Percentiles rank a stretch among this genome's conserved stretches.
phyloP scores from a whole-genome alignment of 2,329 filamentous ascomycete genomes.

The Epichloe festucae region DNA sequence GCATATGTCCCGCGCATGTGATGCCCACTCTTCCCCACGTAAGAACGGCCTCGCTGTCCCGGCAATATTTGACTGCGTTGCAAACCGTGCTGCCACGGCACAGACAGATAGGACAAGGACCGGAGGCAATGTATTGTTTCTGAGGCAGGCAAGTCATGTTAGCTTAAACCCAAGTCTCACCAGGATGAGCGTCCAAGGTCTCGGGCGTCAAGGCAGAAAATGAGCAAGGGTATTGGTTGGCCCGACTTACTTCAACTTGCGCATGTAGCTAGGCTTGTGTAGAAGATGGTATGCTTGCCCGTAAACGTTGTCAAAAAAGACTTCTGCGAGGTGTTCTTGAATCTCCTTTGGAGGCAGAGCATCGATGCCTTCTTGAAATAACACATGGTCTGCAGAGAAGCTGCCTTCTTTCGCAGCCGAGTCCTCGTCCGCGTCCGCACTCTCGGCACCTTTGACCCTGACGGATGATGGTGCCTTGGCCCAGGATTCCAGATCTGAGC shows the following conservation, averaged over 20 bases:
- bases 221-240: neutral
- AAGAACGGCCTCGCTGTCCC: slow-evolving; percentile 64
- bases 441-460: slow-evolving; percentile 35
- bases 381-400: slow-evolving; percentile 59
- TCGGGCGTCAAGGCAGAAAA: neutral
- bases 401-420: slow-evolving; percentile 43
- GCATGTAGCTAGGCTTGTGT: slow-evolving; percentile 96
- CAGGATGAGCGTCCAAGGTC: neutral
- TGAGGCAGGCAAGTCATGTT: slow-evolving; percentile 12
- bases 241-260: slow-evolving; percentile 53
- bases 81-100: slow-evolving; percentile 89
- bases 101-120: slow-evolving; percentile 90
- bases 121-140: slow-evolving; percentile 56
- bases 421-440: slow-evolving; percentile 13
- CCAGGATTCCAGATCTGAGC: slow-evolving; percentile 70
- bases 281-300: slow-evolving; percentile 89
- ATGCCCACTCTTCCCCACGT: slow-evolving; percentile 84
- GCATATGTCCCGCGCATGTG: slow-evolving; percentile 74
- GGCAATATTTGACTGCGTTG: slow-evolving; percentile 69
- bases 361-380: slow-evolving; percentile 72
- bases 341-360: slow-evolving; percentile 74
- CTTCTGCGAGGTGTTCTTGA: slow-evolving; percentile 83
- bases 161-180: neutral
- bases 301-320: slow-evolving; percentile 96
- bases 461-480: slow-evolving; percentile 45